Evolutionary conservation across 352 stramenopile species (phyloP), one percentile per base, ranked within the genome.

Genomic region (Phytophthora hibernalis): DNA sequence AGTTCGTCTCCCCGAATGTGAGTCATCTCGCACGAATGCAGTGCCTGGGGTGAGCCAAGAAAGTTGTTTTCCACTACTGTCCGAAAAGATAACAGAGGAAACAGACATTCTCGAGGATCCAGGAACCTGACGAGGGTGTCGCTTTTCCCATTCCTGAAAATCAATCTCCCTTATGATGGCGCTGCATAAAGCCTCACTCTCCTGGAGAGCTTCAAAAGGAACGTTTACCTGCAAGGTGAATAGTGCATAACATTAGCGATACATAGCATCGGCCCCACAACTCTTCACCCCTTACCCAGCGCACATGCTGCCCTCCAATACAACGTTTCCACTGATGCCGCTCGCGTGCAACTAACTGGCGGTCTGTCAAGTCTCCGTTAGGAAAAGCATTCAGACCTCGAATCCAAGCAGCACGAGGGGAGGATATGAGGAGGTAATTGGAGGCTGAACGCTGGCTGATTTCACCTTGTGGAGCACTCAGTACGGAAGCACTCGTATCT

Each of bases 271-370:
- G 49, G 7, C 54, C 20, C 30, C 40, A 44, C 24, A 12, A 42
- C 10, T 18, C 30, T n/a, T 40, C 10, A 22, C 7, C 8, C n/a
- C 74, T 44, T 68, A 88, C 71, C 82, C 82, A 90, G 62, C 54
- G 68, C 30, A 90, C 65, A 8, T 52, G 50, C 10, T 69, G 44
- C 10, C 49, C 60, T 38, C 54, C 58, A 53, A 93, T 61, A 49
- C 73, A 90, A 15, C 87, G 79, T 47, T 93, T 95, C 84, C 84
- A 93, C 43, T 86, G 74, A 33, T 90, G 81, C 6, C 87, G 76
- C 12, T 87, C 79, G 5, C 79, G 70, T 16, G 83, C 82, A 51
- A 85, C 65, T 9, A 77, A 70, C 43, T 94, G 84, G 1, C 77
- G 76, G 22, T 90, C 79, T 44, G 65, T 88, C 24, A 85, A 61